Evolutionary conservation across 257 asterid species (phyloP).

Genomic region (Perilla frutescens): DNA sequence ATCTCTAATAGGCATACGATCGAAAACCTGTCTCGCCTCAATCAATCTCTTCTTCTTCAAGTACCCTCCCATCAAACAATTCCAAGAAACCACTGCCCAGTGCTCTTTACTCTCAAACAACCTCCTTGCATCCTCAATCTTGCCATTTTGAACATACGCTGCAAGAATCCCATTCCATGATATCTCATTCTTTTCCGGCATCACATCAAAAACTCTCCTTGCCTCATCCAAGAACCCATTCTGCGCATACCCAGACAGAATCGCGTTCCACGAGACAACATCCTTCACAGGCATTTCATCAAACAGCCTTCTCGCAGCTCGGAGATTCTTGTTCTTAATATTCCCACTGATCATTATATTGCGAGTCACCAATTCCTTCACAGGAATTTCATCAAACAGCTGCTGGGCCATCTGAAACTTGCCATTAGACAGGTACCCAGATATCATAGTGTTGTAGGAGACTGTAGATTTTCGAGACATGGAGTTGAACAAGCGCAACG

Average conservation of each 20-base stretch:
- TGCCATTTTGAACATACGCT: conserved; percentile 83
- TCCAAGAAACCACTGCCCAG: conserved; percentile 94
- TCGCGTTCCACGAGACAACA: conserved; percentile 88
- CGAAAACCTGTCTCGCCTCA: conserved; percentile 71
- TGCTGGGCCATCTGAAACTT: conserved; percentile 56
- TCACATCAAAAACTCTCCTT: conserved; percentile 62
- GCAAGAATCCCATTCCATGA: conserved; percentile 96
- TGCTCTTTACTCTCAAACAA: conserved; percentile 72
- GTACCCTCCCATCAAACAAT: conserved; percentile 95
- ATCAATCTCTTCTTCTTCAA: conserved; percentile 74
- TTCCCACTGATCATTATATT: conserved; percentile 76
- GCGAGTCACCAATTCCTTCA: conserved; percentile 71
- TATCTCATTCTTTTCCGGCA: conserved; percentile 84
- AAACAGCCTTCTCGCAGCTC: conserved; percentile 68
- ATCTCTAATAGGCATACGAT: conserved; percentile 78
- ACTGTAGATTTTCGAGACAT: conserved; percentile 74
- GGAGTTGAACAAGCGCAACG: conserved; percentile 69
- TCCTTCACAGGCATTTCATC: conserved; percentile 82
- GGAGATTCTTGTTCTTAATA: conserved; percentile 62
- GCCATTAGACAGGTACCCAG: conserved; percentile 69
- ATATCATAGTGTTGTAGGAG: conserved; percentile 82
- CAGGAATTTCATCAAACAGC: conserved; percentile 76
- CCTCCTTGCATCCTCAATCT: conserved; percentile 75
- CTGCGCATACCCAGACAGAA: conserved; percentile 88
- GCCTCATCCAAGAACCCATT: conserved; percentile 84